A percentile compares a stretch with the other conserved stretches of the same genome.
Conservation (phyloP, 441 rosid species). For the Jatropha multifida region DNA sequence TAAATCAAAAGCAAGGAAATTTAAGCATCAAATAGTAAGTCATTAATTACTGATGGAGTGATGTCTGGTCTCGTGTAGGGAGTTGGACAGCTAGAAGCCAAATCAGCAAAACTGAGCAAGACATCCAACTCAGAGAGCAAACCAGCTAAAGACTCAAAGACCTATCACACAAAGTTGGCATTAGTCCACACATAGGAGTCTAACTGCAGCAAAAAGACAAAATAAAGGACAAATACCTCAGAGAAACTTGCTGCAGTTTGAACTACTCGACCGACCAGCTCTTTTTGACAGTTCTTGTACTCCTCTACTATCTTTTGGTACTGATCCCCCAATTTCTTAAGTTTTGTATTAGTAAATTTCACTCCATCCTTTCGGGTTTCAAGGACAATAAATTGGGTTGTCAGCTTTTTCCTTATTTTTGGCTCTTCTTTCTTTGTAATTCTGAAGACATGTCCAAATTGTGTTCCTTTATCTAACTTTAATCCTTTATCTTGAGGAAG, state of each 20-base stretch:
- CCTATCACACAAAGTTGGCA: conserved; percentile 51
- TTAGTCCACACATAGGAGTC: conserved; percentile 21
- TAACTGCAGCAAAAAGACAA: conserved; percentile 18
- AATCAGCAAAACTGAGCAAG: conserved; percentile 93
- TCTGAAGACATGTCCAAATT: conserved; percentile 94
- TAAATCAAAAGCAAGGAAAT: conserved; percentile 12
- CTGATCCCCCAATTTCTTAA: conserved; percentile 86
- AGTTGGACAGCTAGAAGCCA: conserved; percentile 91
- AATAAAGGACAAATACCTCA: conserved; percentile 48
- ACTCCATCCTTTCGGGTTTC: conserved; percentile 99
- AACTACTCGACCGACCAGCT: conserved; percentile 80
- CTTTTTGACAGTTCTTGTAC: conserved; percentile 77
- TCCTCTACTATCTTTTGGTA: conserved; percentile 86
- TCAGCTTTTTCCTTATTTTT: conserved; percentile 86
- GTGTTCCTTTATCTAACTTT: conserved; percentile 92
- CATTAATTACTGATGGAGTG: conserved; percentile 61
- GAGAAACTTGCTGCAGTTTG: conserved; percentile 78
- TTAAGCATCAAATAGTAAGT: conserved; percentile 16
- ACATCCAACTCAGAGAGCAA: conserved; percentile 92
- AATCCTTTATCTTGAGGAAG: conserved; percentile 75
- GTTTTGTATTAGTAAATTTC: conserved; percentile 94
- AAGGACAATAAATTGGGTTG: conserved; percentile 79
- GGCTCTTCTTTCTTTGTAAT: conserved; percentile 99
- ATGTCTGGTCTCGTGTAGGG: conserved; percentile 92
- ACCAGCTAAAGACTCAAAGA: conserved; percentile 72